A percentile compares a stretch with the other conserved stretches of the same genome.
Evolutionary conservation across 345 rosid genomes (phyloP).

Genomic region (Citrus mangshanensis): DNA sequence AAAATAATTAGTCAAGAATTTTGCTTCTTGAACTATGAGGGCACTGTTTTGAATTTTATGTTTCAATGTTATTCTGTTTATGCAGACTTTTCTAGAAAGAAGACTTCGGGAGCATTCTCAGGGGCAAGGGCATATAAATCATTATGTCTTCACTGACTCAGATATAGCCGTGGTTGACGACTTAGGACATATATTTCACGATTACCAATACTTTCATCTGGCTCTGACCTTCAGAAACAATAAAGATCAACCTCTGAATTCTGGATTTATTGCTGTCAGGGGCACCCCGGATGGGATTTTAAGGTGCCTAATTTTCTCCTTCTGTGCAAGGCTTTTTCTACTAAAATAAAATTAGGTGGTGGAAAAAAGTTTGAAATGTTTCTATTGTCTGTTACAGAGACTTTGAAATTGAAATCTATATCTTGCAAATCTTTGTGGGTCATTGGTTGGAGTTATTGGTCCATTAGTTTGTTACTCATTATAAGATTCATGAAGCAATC

Average conservation of each 20-base stretch:
- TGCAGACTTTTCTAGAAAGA: conserved; percentile 67
- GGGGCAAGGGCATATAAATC: conserved; percentile 34
- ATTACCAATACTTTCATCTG: conserved; percentile 59
- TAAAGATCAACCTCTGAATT: conserved; percentile 90
- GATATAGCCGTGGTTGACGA: conserved; percentile 82
- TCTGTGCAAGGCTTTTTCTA: neutral
- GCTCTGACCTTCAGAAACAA: conserved; percentile 95
- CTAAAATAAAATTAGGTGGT: neutral
- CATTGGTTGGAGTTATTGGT: neutral
- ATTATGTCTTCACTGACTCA: conserved; percentile 85
- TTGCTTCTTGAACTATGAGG: neutral
- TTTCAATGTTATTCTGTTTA: conserved; percentile 7
- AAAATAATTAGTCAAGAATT: neutral
- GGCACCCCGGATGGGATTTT: conserved; percentile 73
- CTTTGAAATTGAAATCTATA: neutral
- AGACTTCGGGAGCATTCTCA: conserved; percentile 45
- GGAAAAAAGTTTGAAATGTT: neutral
- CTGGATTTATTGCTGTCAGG: conserved; percentile 91
- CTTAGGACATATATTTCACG: conserved; percentile 54
- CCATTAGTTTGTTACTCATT: too few relatives aligned
- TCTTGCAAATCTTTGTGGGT: neutral
- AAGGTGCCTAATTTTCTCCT: conserved; percentile 41
- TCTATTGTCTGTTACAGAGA: neutral
- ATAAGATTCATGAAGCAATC: neutral
- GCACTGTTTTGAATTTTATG: neutral